Evolutionary conservation across 2,329 filamentous ascomycete species (phyloP), one percentile per base, ranked within the genome.

Genomic region (Myrmaecium sp.): DNA sequence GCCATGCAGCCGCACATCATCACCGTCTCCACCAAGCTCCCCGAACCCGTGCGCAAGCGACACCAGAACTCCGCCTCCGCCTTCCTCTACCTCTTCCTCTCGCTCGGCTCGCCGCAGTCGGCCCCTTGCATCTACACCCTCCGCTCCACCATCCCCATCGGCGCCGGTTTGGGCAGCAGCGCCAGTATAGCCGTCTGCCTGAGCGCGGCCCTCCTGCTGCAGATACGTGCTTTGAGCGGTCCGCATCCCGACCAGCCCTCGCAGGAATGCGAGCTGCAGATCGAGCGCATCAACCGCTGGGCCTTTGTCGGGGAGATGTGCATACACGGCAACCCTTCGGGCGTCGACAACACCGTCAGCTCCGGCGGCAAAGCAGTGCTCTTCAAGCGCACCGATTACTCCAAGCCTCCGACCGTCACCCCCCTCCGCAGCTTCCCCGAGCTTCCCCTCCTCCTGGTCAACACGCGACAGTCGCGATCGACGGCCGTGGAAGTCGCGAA

Each of bases 271-370:
- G 73, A 79, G 32, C 55, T 83, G 22, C 86, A 98, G 48, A 67
- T 95, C 16, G 84, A 95, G 56, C 73, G 86, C 36, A 94, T 98
- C 55, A 98, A 98, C 52, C 69, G 79, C 34, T 98, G 91, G 89
- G 84, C 89, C 0, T 95, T 94, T 51, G 89, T 98, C 1, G 78
- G 78, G 14, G 89, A 98, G 51, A 78, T 95, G 71, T 89, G 83
- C 54, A 94, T 95, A 35, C 89, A 98, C 47, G 89, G 86, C 19
- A 95, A 92, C 44, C 89, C 89, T 1, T 93, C 82, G 0, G 89
- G 89, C 0, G 81, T 98, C 22, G 89, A 98, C 55, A 98, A 98
- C 52, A 98, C 89, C 3, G 86, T 98, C 15, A 68, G 86, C 8
- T 79, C 84, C 8, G 80, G 91, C 42, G 89, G 89, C 30, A 94